phyloP scores from a whole-genome alignment of 805 yeast species.

The Candida vaughaniae region DNA sequence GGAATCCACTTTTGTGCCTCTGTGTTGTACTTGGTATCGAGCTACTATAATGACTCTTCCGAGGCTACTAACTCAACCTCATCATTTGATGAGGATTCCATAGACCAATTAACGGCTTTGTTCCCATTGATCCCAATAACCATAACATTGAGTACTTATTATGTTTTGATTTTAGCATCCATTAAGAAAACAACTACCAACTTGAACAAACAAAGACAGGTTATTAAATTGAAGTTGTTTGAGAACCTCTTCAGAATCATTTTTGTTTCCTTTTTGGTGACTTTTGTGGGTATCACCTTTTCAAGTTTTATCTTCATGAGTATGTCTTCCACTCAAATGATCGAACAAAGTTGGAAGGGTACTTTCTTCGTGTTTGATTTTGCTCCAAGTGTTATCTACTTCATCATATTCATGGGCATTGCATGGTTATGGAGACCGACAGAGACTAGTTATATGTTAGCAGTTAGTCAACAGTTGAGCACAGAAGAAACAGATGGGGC shows the following conservation, averaged over 20 bases:
- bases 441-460: conserved; percentile 89
- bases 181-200: conserved; percentile 72
- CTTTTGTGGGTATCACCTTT: conserved; percentile 68
- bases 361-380: conserved; percentile 87
- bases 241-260: conserved; percentile 72
- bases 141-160: conserved; percentile 67
- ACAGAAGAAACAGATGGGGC: conserved; percentile 59
- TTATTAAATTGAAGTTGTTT: conserved; percentile 87
- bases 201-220: conserved; percentile 82
- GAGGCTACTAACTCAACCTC: conserved; percentile 22
- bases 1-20: conserved; percentile 37
- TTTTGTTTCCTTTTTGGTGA: conserved; percentile 64
- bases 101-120: conserved; percentile 47
- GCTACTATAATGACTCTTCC: conserved; percentile 29
- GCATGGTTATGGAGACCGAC: conserved; percentile 98
- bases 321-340: conserved; percentile 70
- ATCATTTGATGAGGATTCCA: conserved; percentile 48
- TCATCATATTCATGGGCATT: conserved; percentile 75
- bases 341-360: conserved; percentile 89
- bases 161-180: conserved; percentile 70
- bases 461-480: conserved; percentile 90
- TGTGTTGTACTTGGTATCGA: conserved; percentile 32
- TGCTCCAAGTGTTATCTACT: conserved; percentile 92
- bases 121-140: conserved; percentile 71
- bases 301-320: conserved; percentile 70